Percentiles rank a stretch among this genome's conserved stretches.
Conservation (phyloP, 140 eudicot species). For the Flaveria floridana region DNA sequence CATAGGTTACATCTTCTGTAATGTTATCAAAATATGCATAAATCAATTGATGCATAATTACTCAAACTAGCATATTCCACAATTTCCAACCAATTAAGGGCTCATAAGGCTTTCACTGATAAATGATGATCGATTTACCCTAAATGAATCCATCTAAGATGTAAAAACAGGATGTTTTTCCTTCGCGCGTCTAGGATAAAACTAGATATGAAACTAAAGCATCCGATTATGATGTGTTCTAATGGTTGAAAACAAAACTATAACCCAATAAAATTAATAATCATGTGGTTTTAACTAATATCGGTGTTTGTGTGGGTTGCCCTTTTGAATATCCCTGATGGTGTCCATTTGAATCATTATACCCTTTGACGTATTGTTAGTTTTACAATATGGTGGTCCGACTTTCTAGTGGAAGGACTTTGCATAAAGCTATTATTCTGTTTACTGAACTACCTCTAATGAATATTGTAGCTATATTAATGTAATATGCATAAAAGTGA, state of each 20-base stretch:
- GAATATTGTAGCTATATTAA: not conserved
- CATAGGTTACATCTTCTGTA: slow-evolving; percentile 9
- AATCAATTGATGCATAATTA: slow-evolving; percentile 28
- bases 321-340: slow-evolving; percentile 9
- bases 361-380: slow-evolving; percentile 28
- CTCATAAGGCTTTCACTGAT: slow-evolving; percentile 24
- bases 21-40: slow-evolving; percentile 15
- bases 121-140: slow-evolving; percentile 3
- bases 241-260: slow-evolving; percentile 3
- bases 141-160: slow-evolving; percentile 18
- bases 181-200: not conserved
- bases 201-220: not conserved
- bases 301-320: not conserved
- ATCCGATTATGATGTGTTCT: not conserved
- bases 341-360: slow-evolving; percentile 19
- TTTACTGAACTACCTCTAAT: slow-evolving; percentile 12
- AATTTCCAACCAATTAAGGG: slow-evolving; percentile 22
- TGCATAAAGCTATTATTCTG: slow-evolving; percentile 36
- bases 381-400: slow-evolving; percentile 38
- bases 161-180: not conserved
- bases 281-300: not conserved
- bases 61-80: slow-evolving; percentile 36
- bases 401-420: slow-evolving; percentile 36
- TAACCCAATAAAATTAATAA: not conserved
- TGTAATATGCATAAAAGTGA: not conserved